Evolutionary conservation across 345 rosid species (phyloP).

Genomic region (Gossypium raimondii): DNA sequence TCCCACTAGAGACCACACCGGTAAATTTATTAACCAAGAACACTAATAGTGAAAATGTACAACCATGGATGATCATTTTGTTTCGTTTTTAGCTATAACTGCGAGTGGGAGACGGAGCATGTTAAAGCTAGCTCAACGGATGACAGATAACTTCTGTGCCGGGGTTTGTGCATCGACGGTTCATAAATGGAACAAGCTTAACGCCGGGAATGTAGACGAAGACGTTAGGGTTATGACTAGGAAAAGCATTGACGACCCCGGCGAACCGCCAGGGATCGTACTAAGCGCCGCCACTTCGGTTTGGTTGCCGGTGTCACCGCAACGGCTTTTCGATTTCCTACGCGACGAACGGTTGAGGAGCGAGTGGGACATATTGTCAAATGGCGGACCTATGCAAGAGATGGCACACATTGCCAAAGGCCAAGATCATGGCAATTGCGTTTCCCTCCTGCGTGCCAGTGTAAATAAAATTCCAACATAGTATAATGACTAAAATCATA

Average conservation of each 20-base stretch:
- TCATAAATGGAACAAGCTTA: constrained; percentile 83
- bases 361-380: constrained; percentile 95
- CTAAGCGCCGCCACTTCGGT: constrained; percentile 91
- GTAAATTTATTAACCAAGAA: constrained; percentile 15
- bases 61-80: neutral
- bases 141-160: constrained; percentile 90
- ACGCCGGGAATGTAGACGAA: constrained; percentile 63
- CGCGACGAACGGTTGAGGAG: constrained; percentile 77
- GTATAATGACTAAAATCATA: no score
- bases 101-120: constrained; percentile 80
- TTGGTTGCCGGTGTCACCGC: constrained; percentile 81
- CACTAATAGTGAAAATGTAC: neutral
- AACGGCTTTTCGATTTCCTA: constrained; percentile 72
- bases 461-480: constrained; percentile 26
- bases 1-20: constrained; percentile 50
- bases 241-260: constrained; percentile 81
- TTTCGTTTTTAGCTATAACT: constrained; percentile 34
- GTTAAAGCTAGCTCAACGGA: constrained; percentile 89
- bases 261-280: constrained; percentile 94
- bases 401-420: constrained; percentile 96
- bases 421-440: constrained; percentile 92
- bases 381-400: constrained; percentile 95
- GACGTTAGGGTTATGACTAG: constrained; percentile 89
- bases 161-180: constrained; percentile 89
- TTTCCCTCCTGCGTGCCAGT: constrained; percentile 86